phyloP scores from a whole-genome alignment of 805 yeast genomes.

The Saccharomycopsis selenospora region DNA sequence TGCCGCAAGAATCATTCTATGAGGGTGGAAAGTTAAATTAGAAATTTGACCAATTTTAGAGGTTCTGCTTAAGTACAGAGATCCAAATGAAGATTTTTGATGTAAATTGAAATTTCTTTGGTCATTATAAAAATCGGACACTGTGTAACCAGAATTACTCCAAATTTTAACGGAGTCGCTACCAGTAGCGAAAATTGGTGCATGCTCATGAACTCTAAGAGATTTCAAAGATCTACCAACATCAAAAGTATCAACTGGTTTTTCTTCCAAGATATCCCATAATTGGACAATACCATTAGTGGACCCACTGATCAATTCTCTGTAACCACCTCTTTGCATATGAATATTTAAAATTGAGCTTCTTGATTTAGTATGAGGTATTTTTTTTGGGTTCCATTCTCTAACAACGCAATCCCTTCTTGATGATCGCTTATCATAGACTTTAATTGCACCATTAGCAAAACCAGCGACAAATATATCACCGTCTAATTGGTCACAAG shows the following conservation, averaged over 20 bases:
- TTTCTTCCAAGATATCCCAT: slow-evolving; percentile 81
- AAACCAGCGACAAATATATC: slow-evolving; percentile 69
- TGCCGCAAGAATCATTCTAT: slow-evolving; percentile 80
- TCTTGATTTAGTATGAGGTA: slow-evolving; percentile 32
- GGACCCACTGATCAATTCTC: slow-evolving; percentile 82
- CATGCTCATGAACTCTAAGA: slow-evolving; percentile 89
- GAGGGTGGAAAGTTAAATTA: slow-evolving; percentile 79
- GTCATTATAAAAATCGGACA: slow-evolving; percentile 50
- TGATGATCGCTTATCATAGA: slow-evolving; percentile 83
- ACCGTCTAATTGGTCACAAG: slow-evolving; percentile 91
- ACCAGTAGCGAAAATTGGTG: slow-evolving; percentile 88
- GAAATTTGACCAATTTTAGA: slow-evolving; percentile 42
- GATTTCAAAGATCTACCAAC: slow-evolving; percentile 54
- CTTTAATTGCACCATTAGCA: slow-evolving; percentile 75
- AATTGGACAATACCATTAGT: slow-evolving; percentile 75
- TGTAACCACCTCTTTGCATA: slow-evolving; percentile 93
- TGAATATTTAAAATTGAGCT: slow-evolving; percentile 68
- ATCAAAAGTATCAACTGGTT: slow-evolving; percentile 61
- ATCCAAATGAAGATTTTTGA: slow-evolving; percentile 22
- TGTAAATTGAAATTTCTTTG: slow-evolving; percentile 10
- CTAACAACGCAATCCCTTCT: slow-evolving; percentile 80
- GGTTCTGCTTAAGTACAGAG: slow-evolving; percentile 27
- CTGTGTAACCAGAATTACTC: slow-evolving; percentile 75
- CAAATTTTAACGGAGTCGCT: slow-evolving; percentile 71
- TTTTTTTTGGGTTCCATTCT: slow-evolving; percentile 46